Base-by-base conservation (phyloP, 176 grass and related monocot genomes). In the Olyra latifolia region DNA sequence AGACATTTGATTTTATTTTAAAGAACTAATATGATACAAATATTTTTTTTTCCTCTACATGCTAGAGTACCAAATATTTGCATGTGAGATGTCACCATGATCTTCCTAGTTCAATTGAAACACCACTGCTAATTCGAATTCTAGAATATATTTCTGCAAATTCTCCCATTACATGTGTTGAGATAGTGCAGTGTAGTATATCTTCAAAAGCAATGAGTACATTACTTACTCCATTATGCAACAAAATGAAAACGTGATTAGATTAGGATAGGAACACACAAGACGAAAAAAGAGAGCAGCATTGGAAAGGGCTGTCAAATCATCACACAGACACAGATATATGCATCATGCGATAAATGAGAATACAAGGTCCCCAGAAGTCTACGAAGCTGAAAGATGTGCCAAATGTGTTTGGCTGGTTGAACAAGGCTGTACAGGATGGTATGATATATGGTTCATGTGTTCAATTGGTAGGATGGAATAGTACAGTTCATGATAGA, bases 21-120 rank as follows among this genome's bases (percentile, higher is more conserved):
- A 88, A 68, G 54, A 67, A 85, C 78, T 86, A 89, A 89, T 86
- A 89, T 81, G 77, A 89, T 85, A 72, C 87, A 85, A 16, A 71
- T 84, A 43, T 54, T 73, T 62, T 71, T 59, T 87, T 79, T 16
- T 22, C 41, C 58, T 81, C 73, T 58, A 64, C 77, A 65, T 57
- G 65, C 65, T 50, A 63, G 82, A 80, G 29, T 69, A 64, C 64
- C 47, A 80, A 45, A 28, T 41, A 85, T 76, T 76, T 20, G 77
- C 77, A 75, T 83, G 80, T 62, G 19, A 38, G 71, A 76, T 85
- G 82, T 69, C 28, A 61, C 35, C 83, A 56, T 65, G 66, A 80
- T 81, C 64, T 57, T 80, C 45, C 58, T 85, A 69, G 56, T 81
- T 68, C 27, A 68, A 64, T 19, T 53, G 44, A 57, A 75, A 81